Evolutionary conservation across 768 basidiomycete genomes (phyloP), one percentile per base, ranked within the genome.

Genomic region (Gyrodon lividus): DNA sequence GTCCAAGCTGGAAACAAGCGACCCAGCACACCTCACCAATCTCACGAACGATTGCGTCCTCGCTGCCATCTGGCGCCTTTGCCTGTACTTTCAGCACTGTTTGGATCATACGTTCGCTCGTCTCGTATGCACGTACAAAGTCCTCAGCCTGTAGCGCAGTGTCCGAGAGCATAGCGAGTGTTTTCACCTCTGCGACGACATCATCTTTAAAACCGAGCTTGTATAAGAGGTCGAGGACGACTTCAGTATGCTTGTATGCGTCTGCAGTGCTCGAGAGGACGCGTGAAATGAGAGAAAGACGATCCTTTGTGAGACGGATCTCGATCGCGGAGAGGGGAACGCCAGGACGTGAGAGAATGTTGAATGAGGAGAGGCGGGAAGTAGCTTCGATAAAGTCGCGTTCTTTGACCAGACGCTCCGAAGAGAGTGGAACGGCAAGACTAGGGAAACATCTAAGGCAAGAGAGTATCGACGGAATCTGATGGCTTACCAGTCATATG

Each of bases 311-410:
- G 19, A 97, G 79, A 8, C 96, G 87, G 54, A 99, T 93, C 68
- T 98, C 95, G 53, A 97, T 83, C 0, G 96, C 96, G 8, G 92
- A 81, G 46, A 98, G 84, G 6, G 84, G 79, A 38, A 86, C 80
- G 41, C 90, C 87, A 8, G 84, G 81, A 5, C 82, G 77, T 20
- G 92, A 84, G 65, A 77, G 76, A 53, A 96, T 78, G 51, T 91
- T 89, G 77, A 92, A 99, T 4, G 96, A 92, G n/a, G 87, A 83
- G 10, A 99, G 84, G 2, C 92, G 86, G 22, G 93, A 96, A 1
- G 97, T 99, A 2, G 97, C 97, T 72, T 98, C 95, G 55, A 99
- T 97, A 69, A 98, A 99, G 48, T 92, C 88, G 50, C 85, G 87
- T 66, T 98, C 92, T 52, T 73, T 75, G 13, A 68, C 58, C 48